These are phyloP conservation scores for Melanogaster broomeanus DNA, from an alignment of 768 basidiomycete genomes.

Conservation along the genomic window DNA sequence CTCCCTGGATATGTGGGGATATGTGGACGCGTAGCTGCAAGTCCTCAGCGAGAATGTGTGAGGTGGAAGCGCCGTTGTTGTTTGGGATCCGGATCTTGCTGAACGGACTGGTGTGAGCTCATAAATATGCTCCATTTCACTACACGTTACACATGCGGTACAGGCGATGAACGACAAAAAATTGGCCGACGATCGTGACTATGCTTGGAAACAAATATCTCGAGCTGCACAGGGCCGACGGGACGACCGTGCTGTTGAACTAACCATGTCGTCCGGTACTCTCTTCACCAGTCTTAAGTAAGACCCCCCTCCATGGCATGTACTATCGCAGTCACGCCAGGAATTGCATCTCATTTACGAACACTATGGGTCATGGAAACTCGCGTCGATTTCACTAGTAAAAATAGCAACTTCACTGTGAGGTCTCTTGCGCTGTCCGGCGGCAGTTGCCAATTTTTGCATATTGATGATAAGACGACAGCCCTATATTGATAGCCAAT, in stretches of 20 bases:
- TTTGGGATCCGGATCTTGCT: constrained; percentile 9
- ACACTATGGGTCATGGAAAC: no score
- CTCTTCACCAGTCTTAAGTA: no score
- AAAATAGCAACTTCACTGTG: neutral
- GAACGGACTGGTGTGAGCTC: constrained; percentile 15
- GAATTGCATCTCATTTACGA: no score
- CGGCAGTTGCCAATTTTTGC: constrained; percentile 15
- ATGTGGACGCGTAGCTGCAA: constrained; percentile 23
- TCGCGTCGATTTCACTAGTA: constrained; percentile 2
- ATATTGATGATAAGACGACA: constrained; percentile 26
- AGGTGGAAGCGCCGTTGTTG: neutral
- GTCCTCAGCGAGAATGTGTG: constrained; percentile 14
- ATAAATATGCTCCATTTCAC: constrained; percentile 27
- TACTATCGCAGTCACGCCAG: no score
- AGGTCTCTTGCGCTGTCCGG: neutral
- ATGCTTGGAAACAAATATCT: no score
- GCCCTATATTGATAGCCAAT: constrained; percentile 12
- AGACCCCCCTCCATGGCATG: no score
- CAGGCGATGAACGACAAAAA: no score
- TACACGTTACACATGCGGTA: no score
- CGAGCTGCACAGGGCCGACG: no score
- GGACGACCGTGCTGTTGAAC: no score
- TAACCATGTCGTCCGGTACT: no score
- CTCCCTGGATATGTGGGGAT: constrained; percentile 21
- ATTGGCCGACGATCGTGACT: no score